Conservation (phyloP, 2,329 filamentous ascomycete species). For the Cercospora janseana region DNA sequence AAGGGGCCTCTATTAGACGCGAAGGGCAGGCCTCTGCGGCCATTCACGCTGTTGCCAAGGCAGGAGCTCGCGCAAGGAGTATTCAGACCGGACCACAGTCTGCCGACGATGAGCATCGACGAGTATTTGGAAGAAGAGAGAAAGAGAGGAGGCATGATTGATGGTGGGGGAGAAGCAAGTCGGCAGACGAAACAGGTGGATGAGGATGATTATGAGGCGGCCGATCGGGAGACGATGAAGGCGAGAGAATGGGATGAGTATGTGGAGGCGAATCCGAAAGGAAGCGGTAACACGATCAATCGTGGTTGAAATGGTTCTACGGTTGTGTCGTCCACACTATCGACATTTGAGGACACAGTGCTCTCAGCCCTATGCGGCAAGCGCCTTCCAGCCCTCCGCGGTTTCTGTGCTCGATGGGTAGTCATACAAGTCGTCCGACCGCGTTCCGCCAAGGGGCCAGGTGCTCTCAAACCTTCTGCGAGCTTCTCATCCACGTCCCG, state of each 20-base stretch:
- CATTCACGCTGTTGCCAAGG: slow-evolving; percentile 74
- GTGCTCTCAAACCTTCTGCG: too few species aligned
- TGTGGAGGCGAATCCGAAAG: slow-evolving; percentile 82
- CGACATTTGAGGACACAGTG: too few species aligned
- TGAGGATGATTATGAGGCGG: slow-evolving; percentile 86
- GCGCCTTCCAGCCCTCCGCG: too few species aligned
- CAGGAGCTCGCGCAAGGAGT: slow-evolving; percentile 74
- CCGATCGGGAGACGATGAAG: slow-evolving; percentile 88
- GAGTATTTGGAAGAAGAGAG: slow-evolving; percentile 94
- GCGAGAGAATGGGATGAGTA: slow-evolving; percentile 95
- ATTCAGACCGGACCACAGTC: slow-evolving; percentile 84
- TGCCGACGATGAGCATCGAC: slow-evolving; percentile 97
- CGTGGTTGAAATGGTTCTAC: slow-evolving; percentile 56
- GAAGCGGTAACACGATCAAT: slow-evolving; percentile 79
- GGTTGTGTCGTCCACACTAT: not conserved
- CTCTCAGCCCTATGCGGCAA: too few species aligned
- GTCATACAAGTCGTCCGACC: too few species aligned
- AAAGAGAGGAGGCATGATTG: slow-evolving; percentile 79
- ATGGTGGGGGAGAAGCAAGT: slow-evolving; percentile 80
- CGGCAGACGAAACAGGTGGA: slow-evolving; percentile 69
- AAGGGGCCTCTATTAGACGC: slow-evolving; percentile 68
- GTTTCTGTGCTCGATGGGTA: too few species aligned
- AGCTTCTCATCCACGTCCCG: too few species aligned
- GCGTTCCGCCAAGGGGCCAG: too few species aligned
- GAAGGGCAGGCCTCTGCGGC: slow-evolving; percentile 80